Percentiles rank a stretch among this genome's conserved stretches.
Evolutionary conservation across 2,329 filamentous ascomycete genomes (phyloP).

Genomic region (Ophiostoma quercus): DNA sequence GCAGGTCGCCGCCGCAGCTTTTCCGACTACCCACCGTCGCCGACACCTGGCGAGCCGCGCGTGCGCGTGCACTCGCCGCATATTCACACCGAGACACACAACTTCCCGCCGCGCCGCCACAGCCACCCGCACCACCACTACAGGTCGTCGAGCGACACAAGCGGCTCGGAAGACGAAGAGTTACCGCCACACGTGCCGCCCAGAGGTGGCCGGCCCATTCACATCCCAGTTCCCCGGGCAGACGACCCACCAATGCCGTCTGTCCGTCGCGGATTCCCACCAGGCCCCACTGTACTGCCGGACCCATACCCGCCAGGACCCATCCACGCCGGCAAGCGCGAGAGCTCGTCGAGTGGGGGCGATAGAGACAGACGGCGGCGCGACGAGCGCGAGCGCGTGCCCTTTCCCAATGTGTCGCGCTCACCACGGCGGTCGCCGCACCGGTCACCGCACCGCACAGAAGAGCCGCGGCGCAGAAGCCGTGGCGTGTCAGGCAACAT

Average conservation of each 20-base stretch:
- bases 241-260: constrained; percentile 29
- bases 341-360: constrained; percentile 25
- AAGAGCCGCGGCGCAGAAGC: constrained; percentile 37
- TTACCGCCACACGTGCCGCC: constrained; percentile 29
- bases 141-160: constrained; percentile 40
- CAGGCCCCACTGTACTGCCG: constrained; percentile 28
- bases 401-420: not conserved
- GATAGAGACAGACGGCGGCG: constrained; percentile 24
- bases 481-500: constrained; percentile 37
- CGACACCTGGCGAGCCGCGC: constrained; percentile 29
- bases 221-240: not conserved
- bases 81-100: constrained; percentile 30
- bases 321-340: constrained; percentile 9
- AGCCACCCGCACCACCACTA: constrained; percentile 45
- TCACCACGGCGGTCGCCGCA: constrained; percentile 19
- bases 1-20: constrained; percentile 45
- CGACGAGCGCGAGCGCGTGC: constrained; percentile 19
- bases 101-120: constrained; percentile 39
- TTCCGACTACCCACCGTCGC: constrained; percentile 44
- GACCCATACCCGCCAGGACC: constrained; percentile 29
- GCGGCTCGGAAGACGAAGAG: constrained; percentile 35
- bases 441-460: constrained; percentile 28
- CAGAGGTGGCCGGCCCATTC: constrained; percentile 27
- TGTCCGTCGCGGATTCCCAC: constrained; percentile 34
- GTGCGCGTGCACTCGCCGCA: constrained; percentile 19